Evolutionary conservation across 208 protist genomes (phyloP).

Genomic region (Strigomonas galati): DNA sequence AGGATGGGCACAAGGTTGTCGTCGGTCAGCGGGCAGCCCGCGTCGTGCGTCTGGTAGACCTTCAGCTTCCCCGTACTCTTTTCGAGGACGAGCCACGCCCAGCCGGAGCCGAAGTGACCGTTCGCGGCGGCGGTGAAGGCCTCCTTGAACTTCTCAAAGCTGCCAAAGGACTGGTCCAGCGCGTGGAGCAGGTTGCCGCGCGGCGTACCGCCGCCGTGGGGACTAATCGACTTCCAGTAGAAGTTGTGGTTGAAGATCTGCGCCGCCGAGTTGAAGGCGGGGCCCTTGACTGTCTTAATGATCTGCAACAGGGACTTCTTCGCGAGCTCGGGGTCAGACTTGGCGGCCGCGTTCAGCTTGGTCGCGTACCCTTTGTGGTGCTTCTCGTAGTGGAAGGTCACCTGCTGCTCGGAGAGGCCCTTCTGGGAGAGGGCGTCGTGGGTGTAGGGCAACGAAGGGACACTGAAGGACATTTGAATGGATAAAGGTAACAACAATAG

Average conservation of each 20-base stretch:
- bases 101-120: constrained; percentile 93
- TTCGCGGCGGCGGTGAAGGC: constrained; percentile 83
- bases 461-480: constrained; percentile 80
- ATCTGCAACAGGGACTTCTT: constrained; percentile 81
- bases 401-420: constrained; percentile 84
- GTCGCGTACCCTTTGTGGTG: constrained; percentile 89
- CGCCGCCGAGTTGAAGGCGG: constrained; percentile 89
- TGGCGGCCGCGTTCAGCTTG: constrained; percentile 86
- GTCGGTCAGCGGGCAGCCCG: constrained; percentile 71
- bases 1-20: constrained; percentile 69
- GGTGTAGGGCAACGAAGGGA: constrained; percentile 69
- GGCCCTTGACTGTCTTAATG: constrained; percentile 76
- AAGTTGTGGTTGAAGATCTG: constrained; percentile 95
- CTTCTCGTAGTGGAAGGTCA: constrained; percentile 92
- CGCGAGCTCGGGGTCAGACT: constrained; percentile 53
- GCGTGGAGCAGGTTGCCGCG: constrained; percentile 51
- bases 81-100: constrained; percentile 94
- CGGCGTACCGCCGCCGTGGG: constrained; percentile 60
- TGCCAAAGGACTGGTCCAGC: constrained; percentile 84
- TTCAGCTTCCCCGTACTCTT: constrained; percentile 72
- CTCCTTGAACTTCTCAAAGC: constrained; percentile 91
- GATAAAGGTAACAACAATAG: too few species aligned
- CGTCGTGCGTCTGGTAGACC: constrained; percentile 82
- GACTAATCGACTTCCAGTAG: constrained; percentile 88
- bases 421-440: constrained; percentile 78